Conservation (phyloP, 805 yeast genomes). For the Cyberlindnera japonica region DNA sequence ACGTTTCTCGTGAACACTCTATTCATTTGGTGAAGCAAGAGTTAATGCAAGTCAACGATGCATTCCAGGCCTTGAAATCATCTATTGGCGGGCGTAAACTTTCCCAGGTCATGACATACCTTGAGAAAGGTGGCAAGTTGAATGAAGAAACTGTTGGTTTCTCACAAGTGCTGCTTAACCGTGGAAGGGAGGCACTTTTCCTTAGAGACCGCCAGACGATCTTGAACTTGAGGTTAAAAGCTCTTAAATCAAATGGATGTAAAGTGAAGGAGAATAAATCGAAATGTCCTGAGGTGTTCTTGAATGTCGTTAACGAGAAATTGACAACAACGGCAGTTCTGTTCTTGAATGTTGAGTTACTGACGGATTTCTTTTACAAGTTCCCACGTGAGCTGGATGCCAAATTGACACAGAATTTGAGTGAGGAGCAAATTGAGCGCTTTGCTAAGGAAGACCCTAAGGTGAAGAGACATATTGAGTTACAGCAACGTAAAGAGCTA, state of each 20-base stretch:
- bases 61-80: slow-evolving; percentile 54
- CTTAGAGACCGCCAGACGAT: slow-evolving; percentile 68
- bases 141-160: slow-evolving; percentile 79
- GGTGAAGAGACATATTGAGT: slow-evolving; percentile 82
- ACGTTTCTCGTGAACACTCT: slow-evolving; percentile 72
- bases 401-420: slow-evolving; percentile 58
- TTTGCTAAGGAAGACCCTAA: slow-evolving; percentile 93
- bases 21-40: slow-evolving; percentile 76
- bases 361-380: slow-evolving; percentile 93
- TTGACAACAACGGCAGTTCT: slow-evolving; percentile 89
- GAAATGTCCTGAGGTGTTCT: slow-evolving; percentile 90
- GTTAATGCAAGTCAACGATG: slow-evolving; percentile 70
- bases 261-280: slow-evolving; percentile 74
- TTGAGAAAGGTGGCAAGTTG: slow-evolving; percentile 36
- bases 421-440: slow-evolving; percentile 73
- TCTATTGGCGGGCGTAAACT: slow-evolving; percentile 83
- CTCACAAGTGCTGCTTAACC: slow-evolving; percentile 64
- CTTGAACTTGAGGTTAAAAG: slow-evolving; percentile 69
- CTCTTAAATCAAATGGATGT: slow-evolving; percentile 74
- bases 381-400: slow-evolving; percentile 92
- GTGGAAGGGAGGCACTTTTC: slow-evolving; percentile 84
- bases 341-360: slow-evolving; percentile 86
- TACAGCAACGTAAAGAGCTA: slow-evolving; percentile 89
- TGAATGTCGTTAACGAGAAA: slow-evolving; percentile 90
- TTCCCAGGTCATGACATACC: slow-evolving; percentile 74